These are phyloP conservation scores for Penicillium vulpinum DNA, from an alignment of 2,329 filamentous ascomycete species.

Conservation along the genomic window DNA sequence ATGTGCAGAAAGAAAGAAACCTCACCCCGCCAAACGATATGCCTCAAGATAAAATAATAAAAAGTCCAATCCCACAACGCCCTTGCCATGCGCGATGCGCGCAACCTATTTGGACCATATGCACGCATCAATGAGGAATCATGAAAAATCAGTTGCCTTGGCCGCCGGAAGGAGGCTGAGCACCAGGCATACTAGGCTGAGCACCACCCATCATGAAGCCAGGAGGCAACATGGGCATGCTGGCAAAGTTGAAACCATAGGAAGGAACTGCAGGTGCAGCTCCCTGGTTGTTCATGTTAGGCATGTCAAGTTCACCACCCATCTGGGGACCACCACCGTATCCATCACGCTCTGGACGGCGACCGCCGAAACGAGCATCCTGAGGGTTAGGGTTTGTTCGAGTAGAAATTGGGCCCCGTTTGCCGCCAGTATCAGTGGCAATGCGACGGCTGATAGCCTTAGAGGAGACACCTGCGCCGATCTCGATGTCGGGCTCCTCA, in stretches of 20 bases:
- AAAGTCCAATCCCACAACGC: conserved; percentile 6
- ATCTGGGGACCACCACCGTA: conserved; percentile 23
- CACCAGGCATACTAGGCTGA: conserved; percentile 32
- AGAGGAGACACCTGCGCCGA: conserved; percentile 92
- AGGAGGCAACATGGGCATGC: conserved; percentile 51
- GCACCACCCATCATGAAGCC: conserved; percentile 49
- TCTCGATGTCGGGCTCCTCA: conserved; percentile 98
- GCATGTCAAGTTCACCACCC: conserved; percentile 32
- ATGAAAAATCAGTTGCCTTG: conserved; percentile 31
- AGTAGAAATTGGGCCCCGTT: conserved; percentile 51
- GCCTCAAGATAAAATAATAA: conserved; percentile 1
- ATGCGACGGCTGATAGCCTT: conserved; percentile 64
- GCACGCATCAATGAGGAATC: conserved; percentile 7
- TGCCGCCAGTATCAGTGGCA: conserved; percentile 52
- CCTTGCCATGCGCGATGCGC: conserved; percentile 6
- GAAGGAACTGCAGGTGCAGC: conserved; percentile 57
- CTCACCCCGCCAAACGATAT: conserved; percentile 7
- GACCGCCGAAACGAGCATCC: conserved; percentile 30
- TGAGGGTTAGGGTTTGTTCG: conserved; percentile 33
- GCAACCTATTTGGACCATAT: conserved; percentile 2
- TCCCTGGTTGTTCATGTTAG: conserved; percentile 47
- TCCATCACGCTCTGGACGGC: conserved; percentile 36
- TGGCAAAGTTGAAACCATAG: conserved; percentile 55
- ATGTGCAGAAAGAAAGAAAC: background rate
- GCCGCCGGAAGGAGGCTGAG: conserved; percentile 42